A percentile compares a stretch with the other conserved stretches of the same genome.
Conservation (phyloP, 2,329 filamentous ascomycete species). For the Acrocalymma vagum region DNA sequence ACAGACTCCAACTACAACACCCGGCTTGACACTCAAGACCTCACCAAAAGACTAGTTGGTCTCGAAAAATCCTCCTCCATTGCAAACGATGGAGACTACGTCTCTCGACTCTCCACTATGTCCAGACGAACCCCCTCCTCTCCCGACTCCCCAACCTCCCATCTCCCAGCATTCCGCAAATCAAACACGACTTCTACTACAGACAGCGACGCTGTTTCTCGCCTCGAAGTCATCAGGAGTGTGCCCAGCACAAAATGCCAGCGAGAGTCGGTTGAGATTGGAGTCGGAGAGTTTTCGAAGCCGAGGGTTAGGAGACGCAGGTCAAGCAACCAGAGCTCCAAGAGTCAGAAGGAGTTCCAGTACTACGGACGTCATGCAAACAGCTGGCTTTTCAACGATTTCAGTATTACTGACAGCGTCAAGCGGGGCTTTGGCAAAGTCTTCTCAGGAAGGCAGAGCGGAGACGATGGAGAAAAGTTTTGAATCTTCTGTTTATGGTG, state of each 20-base stretch:
- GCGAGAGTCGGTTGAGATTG: conserved; percentile 28
- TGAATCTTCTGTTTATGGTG: too few relatives aligned
- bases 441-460: too few relatives aligned
- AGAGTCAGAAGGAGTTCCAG: conserved; percentile 33
- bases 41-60: conserved; percentile 28
- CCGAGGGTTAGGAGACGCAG: conserved; percentile 25
- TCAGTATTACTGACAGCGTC: conserved; percentile 43
- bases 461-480: too few relatives aligned
- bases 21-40: conserved; percentile 33
- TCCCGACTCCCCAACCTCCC: conserved; percentile 8
- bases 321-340: conserved; percentile 19
- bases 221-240: conserved; percentile 19
- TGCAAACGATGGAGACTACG: conserved; percentile 20
- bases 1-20: conserved; percentile 32
- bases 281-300: conserved; percentile 37
- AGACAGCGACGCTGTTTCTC: conserved; percentile 18
- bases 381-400: conserved; percentile 49
- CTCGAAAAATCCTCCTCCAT: conserved; percentile 16
- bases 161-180: conserved; percentile 32
- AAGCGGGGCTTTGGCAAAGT: conserved; percentile 39
- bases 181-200: conserved; percentile 36
- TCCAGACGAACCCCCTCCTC: conserved; percentile 16
- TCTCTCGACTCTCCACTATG: conserved; percentile 24
- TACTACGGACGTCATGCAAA: conserved; percentile 48
- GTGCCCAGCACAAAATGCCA: conserved; percentile 19